Conservation (phyloP, 306 rosid genomes). For the Gastrolobium bilobum region DNA sequence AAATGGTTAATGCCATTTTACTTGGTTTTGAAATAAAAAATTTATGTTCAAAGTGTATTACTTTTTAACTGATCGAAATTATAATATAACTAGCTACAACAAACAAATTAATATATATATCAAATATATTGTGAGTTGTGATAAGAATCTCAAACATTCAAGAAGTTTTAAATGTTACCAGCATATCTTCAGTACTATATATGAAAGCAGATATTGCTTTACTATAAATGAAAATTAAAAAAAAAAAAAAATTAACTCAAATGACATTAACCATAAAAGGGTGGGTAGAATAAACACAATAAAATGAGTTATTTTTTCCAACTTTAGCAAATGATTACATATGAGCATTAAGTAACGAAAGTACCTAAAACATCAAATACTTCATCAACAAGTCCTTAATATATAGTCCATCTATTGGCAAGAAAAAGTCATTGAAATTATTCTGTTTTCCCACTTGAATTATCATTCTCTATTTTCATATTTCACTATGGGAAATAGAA, state of each 20-base stretch:
- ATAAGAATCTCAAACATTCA: not conserved
- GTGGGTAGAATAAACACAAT: too few relatives aligned
- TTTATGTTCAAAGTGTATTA: not conserved
- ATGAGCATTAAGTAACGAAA: conserved; percentile 2
- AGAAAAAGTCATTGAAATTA: conserved; percentile 42
- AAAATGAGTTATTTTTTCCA: too few relatives aligned
- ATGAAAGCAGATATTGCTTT: too few relatives aligned
- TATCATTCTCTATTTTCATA: not conserved
- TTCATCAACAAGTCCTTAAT: conserved; percentile 17
- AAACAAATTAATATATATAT: not conserved
- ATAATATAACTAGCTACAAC: not conserved
- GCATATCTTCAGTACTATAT: too few relatives aligned
- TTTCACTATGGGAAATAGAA: conserved; percentile 40
- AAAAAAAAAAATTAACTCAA: too few relatives aligned
- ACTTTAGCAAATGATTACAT: too few relatives aligned
- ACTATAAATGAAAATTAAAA: too few relatives aligned
- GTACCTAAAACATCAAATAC: conserved; percentile 8
- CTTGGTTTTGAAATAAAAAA: not conserved
- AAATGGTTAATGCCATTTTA: conserved; percentile 8
- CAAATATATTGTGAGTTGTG: not conserved
- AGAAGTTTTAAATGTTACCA: not conserved
- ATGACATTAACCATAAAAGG: too few relatives aligned
- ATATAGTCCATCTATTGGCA: not conserved
- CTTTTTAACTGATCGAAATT: not conserved
- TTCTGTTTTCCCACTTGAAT: conserved; percentile 23